Percentiles rank a stretch among this genome's conserved stretches.
These are phyloP conservation scores for Eruca vesicaria DNA, from an alignment of 441 rosid species.

Conservation along the genomic window DNA sequence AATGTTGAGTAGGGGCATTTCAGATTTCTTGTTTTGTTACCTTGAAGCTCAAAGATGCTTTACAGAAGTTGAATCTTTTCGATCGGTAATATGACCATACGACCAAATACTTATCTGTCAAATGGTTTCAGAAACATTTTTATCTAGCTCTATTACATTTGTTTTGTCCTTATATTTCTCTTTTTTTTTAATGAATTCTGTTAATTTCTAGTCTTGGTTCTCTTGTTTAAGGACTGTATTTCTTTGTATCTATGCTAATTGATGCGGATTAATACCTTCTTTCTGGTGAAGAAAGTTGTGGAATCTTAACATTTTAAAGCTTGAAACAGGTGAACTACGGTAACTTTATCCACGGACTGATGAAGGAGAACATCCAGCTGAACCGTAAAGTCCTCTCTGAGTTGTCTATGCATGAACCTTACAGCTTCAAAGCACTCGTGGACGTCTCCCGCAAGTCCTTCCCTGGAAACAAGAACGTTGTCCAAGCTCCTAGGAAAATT, in stretches of 20 bases:
- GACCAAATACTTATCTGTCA: background rate
- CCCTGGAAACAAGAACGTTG: constrained; percentile 78
- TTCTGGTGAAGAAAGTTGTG: constrained; percentile 6
- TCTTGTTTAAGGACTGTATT: background rate
- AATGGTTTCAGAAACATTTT: background rate
- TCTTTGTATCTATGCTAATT: background rate
- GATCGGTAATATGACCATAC: background rate
- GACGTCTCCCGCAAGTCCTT: constrained; percentile 64
- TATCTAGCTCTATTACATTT: background rate
- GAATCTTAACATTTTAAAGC: constrained; percentile 19
- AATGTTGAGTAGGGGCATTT: background rate
- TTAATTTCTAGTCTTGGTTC: constrained; percentile 2
- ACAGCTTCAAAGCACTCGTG: constrained; percentile 81
- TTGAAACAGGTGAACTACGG: constrained; percentile 76
- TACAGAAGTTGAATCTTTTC: background rate
- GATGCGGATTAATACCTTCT: background rate
- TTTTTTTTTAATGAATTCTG: background rate
- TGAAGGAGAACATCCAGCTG: constrained; percentile 89
- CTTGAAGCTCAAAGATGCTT: background rate
- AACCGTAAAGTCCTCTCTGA: constrained; percentile 88
- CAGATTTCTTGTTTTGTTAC: background rate
- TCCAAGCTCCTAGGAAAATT: constrained; percentile 56
- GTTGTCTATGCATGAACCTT: constrained; percentile 87
- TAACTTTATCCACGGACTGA: constrained; percentile 91
- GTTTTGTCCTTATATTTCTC: background rate